Evolutionary conservation across 2,329 filamentous ascomycete genomes (phyloP), one percentile per base, ranked within the genome.

Genomic region (Aspergillus sp.): DNA sequence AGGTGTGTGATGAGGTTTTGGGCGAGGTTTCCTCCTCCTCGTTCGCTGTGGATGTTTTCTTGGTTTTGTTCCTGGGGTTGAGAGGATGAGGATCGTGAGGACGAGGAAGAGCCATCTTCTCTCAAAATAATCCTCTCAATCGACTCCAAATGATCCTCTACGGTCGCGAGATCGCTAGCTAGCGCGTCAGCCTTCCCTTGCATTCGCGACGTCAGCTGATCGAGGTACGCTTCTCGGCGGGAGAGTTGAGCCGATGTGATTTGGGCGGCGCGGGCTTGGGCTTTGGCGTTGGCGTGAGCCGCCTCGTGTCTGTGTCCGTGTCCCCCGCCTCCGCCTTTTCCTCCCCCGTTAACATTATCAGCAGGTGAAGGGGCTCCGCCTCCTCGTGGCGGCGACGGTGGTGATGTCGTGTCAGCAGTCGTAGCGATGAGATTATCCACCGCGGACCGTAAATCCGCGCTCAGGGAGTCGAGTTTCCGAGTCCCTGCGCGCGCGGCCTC

Each of bases 141-240:
- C 1, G 73, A 74, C 45, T 75, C 71, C 7, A 75, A 66, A 36
- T 75, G 72, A 57, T 75, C 73, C 45, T 75, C 72, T 3, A 75
- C 60, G 0, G 68, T 71, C 45, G 63, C 67, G 47, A 75, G 69
- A n/a, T 71, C 69, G 9, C 54, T 59, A 12, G 56, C 58, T 6
- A 75, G 63, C 7, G 71, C 68, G 29, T 74, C 72, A 1, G 71
- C 68, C 31, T 74, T 75, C 46, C 65, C 65, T n/a, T 67, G 69
- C 61, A 75, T 73, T 47, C 71, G 71, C 2, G 68, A 50, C 12
- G 70, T 70, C 29, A 75, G 59, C 36, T 73, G 70, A 46, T 73
- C 71, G 16, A 75, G 66, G 49, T 75, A 74, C 51, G 71, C 65
- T 51, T 68, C 70, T 16, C 72, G 70, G 10, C 71, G 69, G 12